Percentiles rank a stretch among this genome's conserved stretches.
phyloP scores from a whole-genome alignment of 768 basidiomycete species.

The Rhodotorula babjevae region DNA sequence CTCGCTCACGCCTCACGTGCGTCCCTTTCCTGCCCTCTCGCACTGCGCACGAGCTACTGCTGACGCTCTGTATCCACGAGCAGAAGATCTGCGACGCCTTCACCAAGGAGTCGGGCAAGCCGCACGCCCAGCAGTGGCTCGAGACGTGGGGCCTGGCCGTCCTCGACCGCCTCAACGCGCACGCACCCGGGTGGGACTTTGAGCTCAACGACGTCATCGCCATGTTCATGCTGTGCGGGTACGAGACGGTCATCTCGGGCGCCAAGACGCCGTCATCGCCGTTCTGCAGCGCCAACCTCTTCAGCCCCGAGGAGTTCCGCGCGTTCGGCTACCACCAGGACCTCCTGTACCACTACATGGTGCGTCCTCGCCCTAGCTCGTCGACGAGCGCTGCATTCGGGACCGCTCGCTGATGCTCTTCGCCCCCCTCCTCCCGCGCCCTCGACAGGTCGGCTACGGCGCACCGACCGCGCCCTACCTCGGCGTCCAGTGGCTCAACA shows the following conservation, averaged over 20 bases:
- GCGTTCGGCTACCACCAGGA: slow-evolving; percentile 30
- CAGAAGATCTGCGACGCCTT: slow-evolving; percentile 50
- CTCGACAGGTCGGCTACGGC: slow-evolving; percentile 46
- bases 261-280: slow-evolving; percentile 1
- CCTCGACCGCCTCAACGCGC: slow-evolving; percentile 20
- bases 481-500: slow-evolving; percentile 48
- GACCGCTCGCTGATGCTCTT: neutral
- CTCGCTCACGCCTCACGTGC: slow-evolving; percentile 47
- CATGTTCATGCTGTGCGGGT: slow-evolving; percentile 29
- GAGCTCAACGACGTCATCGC: slow-evolving; percentile 29
- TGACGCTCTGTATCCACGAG: no score
- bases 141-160: slow-evolving; percentile 42
- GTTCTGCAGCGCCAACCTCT: slow-evolving; percentile 33
- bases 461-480: slow-evolving; percentile 46
- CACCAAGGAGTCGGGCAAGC: slow-evolving; percentile 46
- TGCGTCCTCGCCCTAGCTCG: neutral
- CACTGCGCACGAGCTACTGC: no score
- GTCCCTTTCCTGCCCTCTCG: slow-evolving; percentile 12
- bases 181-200: slow-evolving; percentile 13
- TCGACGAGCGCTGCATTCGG: no score
- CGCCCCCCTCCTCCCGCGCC: no score
- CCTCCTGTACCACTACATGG: slow-evolving; percentile 1
- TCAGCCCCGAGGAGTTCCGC: slow-evolving; percentile 26
- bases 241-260: slow-evolving; percentile 21
- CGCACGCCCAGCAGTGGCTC: slow-evolving; percentile 47